Conservation (phyloP, 2,329 filamentous ascomycete genomes). For the Clarireedia paspali region DNA sequence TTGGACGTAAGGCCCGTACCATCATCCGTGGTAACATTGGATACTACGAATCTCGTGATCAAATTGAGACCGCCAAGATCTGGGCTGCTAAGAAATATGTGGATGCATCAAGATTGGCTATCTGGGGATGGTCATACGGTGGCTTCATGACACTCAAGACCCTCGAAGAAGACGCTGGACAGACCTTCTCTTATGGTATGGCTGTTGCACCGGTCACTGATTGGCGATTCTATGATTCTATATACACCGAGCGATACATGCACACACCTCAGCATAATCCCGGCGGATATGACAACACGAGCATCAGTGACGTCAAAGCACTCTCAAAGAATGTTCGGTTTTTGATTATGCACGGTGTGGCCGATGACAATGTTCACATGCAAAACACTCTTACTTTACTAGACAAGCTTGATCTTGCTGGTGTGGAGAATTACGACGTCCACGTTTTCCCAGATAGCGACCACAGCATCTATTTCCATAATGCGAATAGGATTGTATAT, state of each 20-base stretch:
- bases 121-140: slow-evolving; percentile 98
- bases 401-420: slow-evolving; percentile 74
- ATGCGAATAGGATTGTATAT: slow-evolving; percentile 84
- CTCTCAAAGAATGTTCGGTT: slow-evolving; percentile 75
- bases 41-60: slow-evolving; percentile 76
- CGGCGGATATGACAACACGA: slow-evolving; percentile 66
- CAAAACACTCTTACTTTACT: slow-evolving; percentile 87
- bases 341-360: slow-evolving; percentile 91
- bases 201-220: slow-evolving; percentile 97
- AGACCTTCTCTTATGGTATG: slow-evolving; percentile 95
- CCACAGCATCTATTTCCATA: slow-evolving; percentile 91
- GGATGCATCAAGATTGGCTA: slow-evolving; percentile 73
- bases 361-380: slow-evolving; percentile 95
- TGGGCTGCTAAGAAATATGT: slow-evolving; percentile 79
- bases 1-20: slow-evolving; percentile 76
- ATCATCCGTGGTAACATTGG: slow-evolving; percentile 79
- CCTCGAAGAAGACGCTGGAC: slow-evolving; percentile 79
- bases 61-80: slow-evolving; percentile 81
- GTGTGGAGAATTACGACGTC: slow-evolving; percentile 89
- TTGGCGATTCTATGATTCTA: slow-evolving; percentile 90
- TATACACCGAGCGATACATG: slow-evolving; percentile 98
- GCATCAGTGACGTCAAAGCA: slow-evolving; percentile 66
- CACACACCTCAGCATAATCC: slow-evolving; percentile 79
- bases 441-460: slow-evolving; percentile 96
- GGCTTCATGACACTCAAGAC: slow-evolving; percentile 95